Percentiles rank a stretch among this genome's conserved stretches.
Evolutionary conservation across 176 grass and related monocot species (phyloP).

Genomic region (Musa schizocarpa): DNA sequence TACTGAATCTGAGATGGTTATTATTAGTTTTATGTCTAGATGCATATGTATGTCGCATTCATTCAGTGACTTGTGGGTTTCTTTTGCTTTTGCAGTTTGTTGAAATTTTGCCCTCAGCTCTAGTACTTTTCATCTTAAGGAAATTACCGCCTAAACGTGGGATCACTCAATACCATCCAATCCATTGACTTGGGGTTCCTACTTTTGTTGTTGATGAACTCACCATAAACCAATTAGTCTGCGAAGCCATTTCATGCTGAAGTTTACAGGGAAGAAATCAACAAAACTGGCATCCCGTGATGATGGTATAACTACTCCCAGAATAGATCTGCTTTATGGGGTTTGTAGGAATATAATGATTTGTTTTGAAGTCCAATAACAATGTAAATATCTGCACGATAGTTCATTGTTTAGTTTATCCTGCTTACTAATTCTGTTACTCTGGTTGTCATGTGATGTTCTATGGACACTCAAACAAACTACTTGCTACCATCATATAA

Average conservation of each 20-base stretch:
- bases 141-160: conserved; percentile 84
- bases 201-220: neutral
- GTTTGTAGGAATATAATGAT: neutral
- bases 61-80: no score
- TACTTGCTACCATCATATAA: neutral
- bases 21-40: no score
- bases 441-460: neutral
- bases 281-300: neutral
- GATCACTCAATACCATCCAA: conserved; percentile 84
- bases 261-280: neutral
- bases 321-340: neutral
- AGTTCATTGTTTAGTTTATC: neutral
- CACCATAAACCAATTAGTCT: neutral
- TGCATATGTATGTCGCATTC: no score
- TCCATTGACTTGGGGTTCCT: conserved; percentile 20
- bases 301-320: neutral
- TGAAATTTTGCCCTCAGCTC: conserved; percentile 72
- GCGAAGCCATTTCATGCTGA: neutral
- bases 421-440: neutral
- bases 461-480: neutral
- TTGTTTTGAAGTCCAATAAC: neutral
- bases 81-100: conserved; percentile 42
- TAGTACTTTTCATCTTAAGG: conserved; percentile 81
- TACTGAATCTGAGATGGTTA: no score
- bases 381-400: neutral